Base-by-base conservation (phyloP, 2,329 filamentous ascomycete species). In the Lecanoromycetidae sp. region DNA sequence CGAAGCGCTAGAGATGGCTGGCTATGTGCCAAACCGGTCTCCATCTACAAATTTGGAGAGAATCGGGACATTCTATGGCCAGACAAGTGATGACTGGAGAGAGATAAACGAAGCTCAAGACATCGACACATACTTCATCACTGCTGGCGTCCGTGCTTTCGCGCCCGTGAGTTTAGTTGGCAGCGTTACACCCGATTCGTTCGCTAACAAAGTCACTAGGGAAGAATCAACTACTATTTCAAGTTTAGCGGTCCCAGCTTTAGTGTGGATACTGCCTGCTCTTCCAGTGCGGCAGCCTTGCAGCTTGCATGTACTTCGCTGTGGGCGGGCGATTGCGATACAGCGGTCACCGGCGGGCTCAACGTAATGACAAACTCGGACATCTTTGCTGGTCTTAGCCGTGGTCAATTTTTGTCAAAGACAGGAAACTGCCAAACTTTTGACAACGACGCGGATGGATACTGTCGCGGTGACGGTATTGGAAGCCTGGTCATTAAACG, bases 321-420 rank as follows among this genome's bases (percentile, higher is more conserved):
- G 8, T 82, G 81, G 75, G 75, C 76, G 4, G 79, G 80, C 46
- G 85, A 91, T 55, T 86, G 82, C 52, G 85, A 91, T 58, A 88
- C 82, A 8, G 86, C 84, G 1, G 77, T 87, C 25, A 82, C 84
- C 2, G 86, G 86, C 49, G 86, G 86, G 52, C 68, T 85, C 17
- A 87, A 84, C 42, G 79, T 87, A 50, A 70, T 87, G 64, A 87
- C 83, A 44, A 87, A 87, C 65, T 82, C 84, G 0, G 84, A 88
- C 61, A 84, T 84, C 67, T 86, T 85, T 65, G 73, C 81, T 9
- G 83, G 82, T 55, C 69, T 90, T 6, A 82, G 79, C 58, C 78
- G 82, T 55, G 84, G 82, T 10, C 81, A 86, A 57, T 88, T 90
- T 65, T 66, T 90, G 55, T 85, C 82, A 25, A 82, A 82, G 66